Percentiles rank a stretch among this genome's conserved stretches.
Evolutionary conservation across 2,329 filamentous ascomycete genomes (phyloP).

Genomic region (Aspergillus ruber): DNA sequence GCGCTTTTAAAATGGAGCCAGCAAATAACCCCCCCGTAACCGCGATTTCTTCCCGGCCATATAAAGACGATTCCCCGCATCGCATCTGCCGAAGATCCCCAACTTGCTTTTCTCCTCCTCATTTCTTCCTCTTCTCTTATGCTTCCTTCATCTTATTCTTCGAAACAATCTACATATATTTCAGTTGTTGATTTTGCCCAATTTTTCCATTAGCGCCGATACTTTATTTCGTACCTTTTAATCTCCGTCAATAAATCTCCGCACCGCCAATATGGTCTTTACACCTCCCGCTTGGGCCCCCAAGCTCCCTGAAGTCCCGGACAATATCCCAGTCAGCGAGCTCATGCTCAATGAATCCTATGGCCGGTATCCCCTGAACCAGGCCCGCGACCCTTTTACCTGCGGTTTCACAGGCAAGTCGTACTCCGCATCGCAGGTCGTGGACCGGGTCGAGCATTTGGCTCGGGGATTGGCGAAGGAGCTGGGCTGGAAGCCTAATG

Average conservation of each 20-base stretch:
- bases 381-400: slow-evolving; percentile 65
- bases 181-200: background rate
- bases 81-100: background rate
- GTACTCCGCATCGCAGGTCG: slow-evolving; percentile 58
- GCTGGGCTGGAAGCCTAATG: slow-evolving; percentile 63
- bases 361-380: slow-evolving; percentile 57
- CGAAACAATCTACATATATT: background rate
- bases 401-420: slow-evolving; percentile 67
- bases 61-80: background rate
- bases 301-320: slow-evolving; percentile 54
- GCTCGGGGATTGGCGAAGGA: slow-evolving; percentile 64
- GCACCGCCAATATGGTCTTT: slow-evolving; percentile 35
- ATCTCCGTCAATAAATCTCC: background rate
- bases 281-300: slow-evolving; percentile 34
- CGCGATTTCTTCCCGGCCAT: background rate
- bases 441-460: slow-evolving; percentile 59
- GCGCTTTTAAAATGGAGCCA: too few species aligned
- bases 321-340: slow-evolving; percentile 66
- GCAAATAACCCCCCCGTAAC: too few species aligned
- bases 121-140: background rate
- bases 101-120: background rate
- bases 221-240: background rate
- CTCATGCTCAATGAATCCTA: slow-evolving; percentile 70
- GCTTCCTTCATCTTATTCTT: background rate
- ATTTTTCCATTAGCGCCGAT: background rate